Conservation (phyloP, 2,329 filamentous ascomycete genomes). For the Calonectria naviculata region DNA sequence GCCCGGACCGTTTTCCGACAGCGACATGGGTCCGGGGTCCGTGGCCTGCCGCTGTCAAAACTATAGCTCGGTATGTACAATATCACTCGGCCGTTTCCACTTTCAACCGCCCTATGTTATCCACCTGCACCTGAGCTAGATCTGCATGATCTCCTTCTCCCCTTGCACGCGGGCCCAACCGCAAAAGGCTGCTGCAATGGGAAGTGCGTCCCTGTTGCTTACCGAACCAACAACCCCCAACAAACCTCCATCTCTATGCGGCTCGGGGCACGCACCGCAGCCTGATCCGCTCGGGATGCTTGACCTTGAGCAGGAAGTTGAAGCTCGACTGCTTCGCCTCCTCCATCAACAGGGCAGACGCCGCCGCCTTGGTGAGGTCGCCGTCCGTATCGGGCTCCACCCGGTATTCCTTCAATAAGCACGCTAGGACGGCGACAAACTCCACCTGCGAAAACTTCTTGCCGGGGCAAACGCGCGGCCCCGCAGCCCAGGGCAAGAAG, state of each 20-base stretch:
- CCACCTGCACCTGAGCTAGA: not conserved
- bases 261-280: slow-evolving; percentile 30
- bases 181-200: not conserved
- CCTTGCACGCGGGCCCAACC: not conserved
- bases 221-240: not conserved
- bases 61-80: not conserved
- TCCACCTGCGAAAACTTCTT: slow-evolving; percentile 40
- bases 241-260: not conserved
- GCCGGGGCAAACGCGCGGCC: slow-evolving; percentile 31
- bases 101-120: not conserved
- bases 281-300: slow-evolving; percentile 33
- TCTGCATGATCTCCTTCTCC: not conserved
- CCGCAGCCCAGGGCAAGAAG: slow-evolving; percentile 31
- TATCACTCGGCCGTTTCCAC: not conserved
- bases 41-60: not conserved
- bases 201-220: not conserved
- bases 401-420: slow-evolving; percentile 26
- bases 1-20: too few relatives aligned
- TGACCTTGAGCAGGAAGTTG: slow-evolving; percentile 38
- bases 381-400: slow-evolving; percentile 31
- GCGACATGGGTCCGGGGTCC: not conserved
- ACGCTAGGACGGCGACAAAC: slow-evolving; percentile 35
- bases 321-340: slow-evolving; percentile 36
- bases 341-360: slow-evolving; percentile 29
- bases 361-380: slow-evolving; percentile 17